These are phyloP conservation scores for Erysiphe pulchra DNA, from an alignment of 2,329 filamentous ascomycete genomes.

Conservation along the genomic window DNA sequence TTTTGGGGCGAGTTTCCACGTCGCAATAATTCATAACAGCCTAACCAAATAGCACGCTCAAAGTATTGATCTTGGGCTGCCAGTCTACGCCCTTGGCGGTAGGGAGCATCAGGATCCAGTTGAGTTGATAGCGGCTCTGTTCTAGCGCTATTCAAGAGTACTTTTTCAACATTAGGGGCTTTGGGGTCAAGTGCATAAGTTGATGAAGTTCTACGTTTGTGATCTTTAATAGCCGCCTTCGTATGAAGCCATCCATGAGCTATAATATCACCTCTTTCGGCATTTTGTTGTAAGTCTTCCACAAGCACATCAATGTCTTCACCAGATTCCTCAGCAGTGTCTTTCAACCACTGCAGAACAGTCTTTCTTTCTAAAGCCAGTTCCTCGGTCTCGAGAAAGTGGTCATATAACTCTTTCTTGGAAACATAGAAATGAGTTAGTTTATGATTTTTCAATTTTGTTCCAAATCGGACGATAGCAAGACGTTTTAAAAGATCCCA, in stretches of 20 bases:
- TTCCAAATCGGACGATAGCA: slow-evolving; percentile 39
- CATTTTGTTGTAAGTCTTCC: slow-evolving; percentile 46
- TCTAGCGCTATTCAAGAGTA: slow-evolving; percentile 28
- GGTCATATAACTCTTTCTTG: slow-evolving; percentile 38
- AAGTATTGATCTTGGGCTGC: slow-evolving; percentile 70
- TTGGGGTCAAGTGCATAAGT: slow-evolving; percentile 37
- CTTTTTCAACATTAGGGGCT: slow-evolving; percentile 27
- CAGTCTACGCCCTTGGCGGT: slow-evolving; percentile 49
- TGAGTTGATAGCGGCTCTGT: slow-evolving; percentile 53
- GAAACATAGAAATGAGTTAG: slow-evolving; percentile 26
- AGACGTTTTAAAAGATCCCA: slow-evolving; percentile 53
- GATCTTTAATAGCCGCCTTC: slow-evolving; percentile 65
- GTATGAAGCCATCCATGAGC: slow-evolving; percentile 84
- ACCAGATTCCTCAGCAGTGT: slow-evolving; percentile 38
- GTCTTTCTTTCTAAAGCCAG: slow-evolving; percentile 53
- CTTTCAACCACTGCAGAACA: slow-evolving; percentile 68
- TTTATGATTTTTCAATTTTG: slow-evolving; percentile 4
- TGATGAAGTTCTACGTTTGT: slow-evolving; percentile 54
- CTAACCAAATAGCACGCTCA: slow-evolving; percentile 74
- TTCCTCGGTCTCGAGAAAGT: slow-evolving; percentile 49
- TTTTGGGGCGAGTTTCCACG: slow-evolving; percentile 50
- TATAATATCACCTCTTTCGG: slow-evolving; percentile 58
- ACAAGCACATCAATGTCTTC: slow-evolving; percentile 54
- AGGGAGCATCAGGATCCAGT: slow-evolving; percentile 74
- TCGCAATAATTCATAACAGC: slow-evolving; percentile 80